Evolutionary conservation across 768 basidiomycete genomes (phyloP).

Genomic region (Pleurotus salmoneostramineus): DNA sequence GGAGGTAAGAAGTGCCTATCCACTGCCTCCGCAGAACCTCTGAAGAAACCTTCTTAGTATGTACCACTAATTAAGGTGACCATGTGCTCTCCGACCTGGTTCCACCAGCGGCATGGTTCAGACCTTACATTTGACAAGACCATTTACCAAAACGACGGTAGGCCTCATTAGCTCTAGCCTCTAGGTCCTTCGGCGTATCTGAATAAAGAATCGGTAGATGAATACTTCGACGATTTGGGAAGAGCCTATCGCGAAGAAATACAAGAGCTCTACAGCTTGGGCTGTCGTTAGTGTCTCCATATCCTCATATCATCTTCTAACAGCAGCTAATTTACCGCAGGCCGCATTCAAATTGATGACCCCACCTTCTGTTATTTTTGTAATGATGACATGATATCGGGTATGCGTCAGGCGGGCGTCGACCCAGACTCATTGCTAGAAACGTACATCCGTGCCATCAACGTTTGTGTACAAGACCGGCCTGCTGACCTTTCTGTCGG

Average conservation of each 20-base stretch:
- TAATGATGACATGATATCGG: conserved; percentile 44
- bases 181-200: too few relatives aligned
- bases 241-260: conserved; percentile 46
- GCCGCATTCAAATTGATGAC: conserved; percentile 50
- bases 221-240: conserved; percentile 47
- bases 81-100: conserved; percentile 69
- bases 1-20: conserved; percentile 31
- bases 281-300: conserved; percentile 35
- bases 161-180: neutral
- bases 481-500: conserved; percentile 53
- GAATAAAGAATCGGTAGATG: conserved; percentile 25
- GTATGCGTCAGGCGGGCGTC: conserved; percentile 54
- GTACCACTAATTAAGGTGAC: conserved; percentile 68
- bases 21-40: conserved; percentile 8
- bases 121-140: conserved; percentile 52
- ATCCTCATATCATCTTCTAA: neutral
- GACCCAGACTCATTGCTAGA: conserved; percentile 65
- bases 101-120: conserved; percentile 62
- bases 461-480: conserved; percentile 45
- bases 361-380: conserved; percentile 66
- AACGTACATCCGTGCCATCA: conserved; percentile 66
- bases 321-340: conserved; percentile 17
- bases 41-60: conserved; percentile 33
- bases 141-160: conserved; percentile 60
- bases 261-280: conserved; percentile 40